A percentile compares a stretch with the other conserved stretches of the same genome.
Evolutionary conservation across 1,284 basidiomycete genomes (phyloP).

Genomic region (Pseudozyma tsukubaensis): DNA sequence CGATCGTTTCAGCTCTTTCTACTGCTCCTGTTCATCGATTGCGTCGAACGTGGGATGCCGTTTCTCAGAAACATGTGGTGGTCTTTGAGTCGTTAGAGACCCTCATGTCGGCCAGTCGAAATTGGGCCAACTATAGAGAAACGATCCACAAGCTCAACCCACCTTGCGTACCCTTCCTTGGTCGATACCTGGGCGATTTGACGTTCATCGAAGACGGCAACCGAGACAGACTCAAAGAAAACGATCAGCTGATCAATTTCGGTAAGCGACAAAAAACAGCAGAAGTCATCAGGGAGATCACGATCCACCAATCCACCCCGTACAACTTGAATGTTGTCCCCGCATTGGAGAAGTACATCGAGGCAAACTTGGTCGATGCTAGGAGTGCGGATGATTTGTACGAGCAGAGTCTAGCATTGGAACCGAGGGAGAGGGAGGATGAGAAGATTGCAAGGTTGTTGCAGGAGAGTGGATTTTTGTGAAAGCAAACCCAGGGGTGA

Average conservation of each 20-base stretch:
- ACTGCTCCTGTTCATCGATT: conserved; percentile 91
- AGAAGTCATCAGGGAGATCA: conserved; percentile 94
- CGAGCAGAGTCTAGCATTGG: conserved; percentile 83
- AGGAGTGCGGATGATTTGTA: conserved; percentile 72
- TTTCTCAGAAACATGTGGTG: conserved; percentile 74
- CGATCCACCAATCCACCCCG: conserved; percentile 90
- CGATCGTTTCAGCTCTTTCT: conserved; percentile 93
- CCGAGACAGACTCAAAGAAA: conserved; percentile 79
- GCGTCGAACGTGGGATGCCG: conserved; percentile 94
- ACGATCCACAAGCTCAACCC: conserved; percentile 86
- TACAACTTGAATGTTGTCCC: conserved; percentile 80
- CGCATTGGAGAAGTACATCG: conserved; percentile 79
- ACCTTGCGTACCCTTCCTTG: conserved; percentile 97
- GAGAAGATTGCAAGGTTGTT: conserved; percentile 84
- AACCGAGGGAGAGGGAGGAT: conserved; percentile 89
- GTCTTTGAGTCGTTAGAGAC: conserved; percentile 78
- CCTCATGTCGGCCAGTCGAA: conserved; percentile 88
- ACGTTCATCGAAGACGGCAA: conserved; percentile 99
- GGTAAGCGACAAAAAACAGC: conserved; percentile 92
- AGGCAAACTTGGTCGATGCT: conserved; percentile 75
- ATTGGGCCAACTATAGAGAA: conserved; percentile 91
- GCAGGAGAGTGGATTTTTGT: conserved; percentile 88
- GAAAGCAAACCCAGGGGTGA: not conserved
- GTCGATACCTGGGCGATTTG: conserved; percentile 93
- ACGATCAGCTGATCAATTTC: conserved; percentile 84